Conservation (phyloP, 495 filamentous ascomycete species). For the Trichoderma erinaceum region DNA sequence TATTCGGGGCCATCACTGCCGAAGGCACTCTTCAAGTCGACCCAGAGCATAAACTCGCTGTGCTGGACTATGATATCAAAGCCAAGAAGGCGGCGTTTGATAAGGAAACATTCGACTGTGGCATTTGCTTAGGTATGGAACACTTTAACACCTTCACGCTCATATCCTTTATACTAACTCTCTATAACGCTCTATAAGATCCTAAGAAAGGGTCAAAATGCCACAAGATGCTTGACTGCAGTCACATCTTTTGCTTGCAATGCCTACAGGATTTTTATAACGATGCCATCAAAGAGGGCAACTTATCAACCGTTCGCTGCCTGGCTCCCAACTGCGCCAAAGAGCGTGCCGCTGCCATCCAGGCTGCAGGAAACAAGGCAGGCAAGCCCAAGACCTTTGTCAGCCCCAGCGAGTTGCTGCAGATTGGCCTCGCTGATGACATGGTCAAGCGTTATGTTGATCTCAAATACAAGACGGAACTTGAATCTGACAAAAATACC, state of each 20-base stretch:
- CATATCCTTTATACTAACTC: neutral
- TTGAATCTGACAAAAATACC: conserved; percentile 85
- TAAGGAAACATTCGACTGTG: conserved; percentile 81
- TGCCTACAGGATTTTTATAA: conserved; percentile 90
- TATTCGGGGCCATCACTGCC: conserved; percentile 62
- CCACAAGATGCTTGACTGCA: conserved; percentile 70
- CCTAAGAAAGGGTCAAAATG: conserved; percentile 84
- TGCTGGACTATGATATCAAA: conserved; percentile 75
- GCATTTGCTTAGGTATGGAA: conserved; percentile 65
- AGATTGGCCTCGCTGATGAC: conserved; percentile 71
- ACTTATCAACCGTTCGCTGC: conserved; percentile 71
- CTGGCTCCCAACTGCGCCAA: conserved; percentile 69
- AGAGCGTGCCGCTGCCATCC: conserved; percentile 36
- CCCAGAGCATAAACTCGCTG: conserved; percentile 56
- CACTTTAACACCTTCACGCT: neutral
- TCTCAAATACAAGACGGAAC: conserved; percentile 82
- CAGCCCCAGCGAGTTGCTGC: conserved; percentile 78
- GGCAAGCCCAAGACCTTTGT: conserved; percentile 57
- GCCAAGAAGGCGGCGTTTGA: conserved; percentile 70
- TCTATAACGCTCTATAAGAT: conserved; percentile 39
- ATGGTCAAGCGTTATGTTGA: conserved; percentile 78
- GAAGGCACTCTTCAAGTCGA: conserved; percentile 48
- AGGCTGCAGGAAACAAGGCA: conserved; percentile 27
- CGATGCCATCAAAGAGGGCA: conserved; percentile 76
- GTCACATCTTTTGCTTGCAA: conserved; percentile 80